Conservation (phyloP, 2,329 filamentous ascomycete species). For the Exophiala alcalophila region DNA sequence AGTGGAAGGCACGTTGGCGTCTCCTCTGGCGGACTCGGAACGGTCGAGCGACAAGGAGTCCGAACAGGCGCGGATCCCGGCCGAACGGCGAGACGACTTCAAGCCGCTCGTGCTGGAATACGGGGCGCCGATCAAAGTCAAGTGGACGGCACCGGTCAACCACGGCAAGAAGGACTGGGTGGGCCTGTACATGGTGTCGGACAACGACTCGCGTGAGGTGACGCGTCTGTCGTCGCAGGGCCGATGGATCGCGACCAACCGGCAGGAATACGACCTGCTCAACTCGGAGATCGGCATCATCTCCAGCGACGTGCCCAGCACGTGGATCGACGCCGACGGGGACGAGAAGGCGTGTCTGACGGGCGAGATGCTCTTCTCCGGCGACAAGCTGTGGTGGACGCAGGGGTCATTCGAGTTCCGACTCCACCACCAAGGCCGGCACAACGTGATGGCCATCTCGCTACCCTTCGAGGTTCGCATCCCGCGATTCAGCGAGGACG, state of each 20-base stretch:
- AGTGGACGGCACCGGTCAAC: slow-evolving; percentile 82
- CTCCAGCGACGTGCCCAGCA: slow-evolving; percentile 60
- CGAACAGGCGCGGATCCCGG: slow-evolving; percentile 63
- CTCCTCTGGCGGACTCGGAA: slow-evolving; percentile 53
- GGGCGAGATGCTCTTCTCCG: slow-evolving; percentile 82
- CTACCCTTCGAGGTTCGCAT: slow-evolving; percentile 90
- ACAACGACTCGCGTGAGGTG: slow-evolving; percentile 80
- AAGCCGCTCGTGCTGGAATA: slow-evolving; percentile 82
- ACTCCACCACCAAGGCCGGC: slow-evolving; percentile 89
- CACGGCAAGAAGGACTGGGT: slow-evolving; percentile 94
- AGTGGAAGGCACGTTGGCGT: slow-evolving; percentile 64
- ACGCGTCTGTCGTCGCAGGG: slow-evolving; percentile 83
- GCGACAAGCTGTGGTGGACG: slow-evolving; percentile 97
- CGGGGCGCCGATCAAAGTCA: slow-evolving; percentile 82
- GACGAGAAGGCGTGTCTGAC: slow-evolving; percentile 57
- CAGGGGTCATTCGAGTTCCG: slow-evolving; percentile 95
- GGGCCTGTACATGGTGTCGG: slow-evolving; percentile 90
- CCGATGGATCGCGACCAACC: slow-evolving; percentile 80
- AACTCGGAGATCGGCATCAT: slow-evolving; percentile 75
- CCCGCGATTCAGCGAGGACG: slow-evolving; percentile 73
- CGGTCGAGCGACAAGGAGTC: slow-evolving; percentile 71
- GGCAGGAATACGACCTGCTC: slow-evolving; percentile 70
- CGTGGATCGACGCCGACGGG: slow-evolving; percentile 38
- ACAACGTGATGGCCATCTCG: slow-evolving; percentile 92
- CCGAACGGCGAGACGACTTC: slow-evolving; percentile 55